Evolutionary conservation across 1,139 yeast species (phyloP), one percentile per base, ranked within the genome.

Genomic region (Sugiyamaella neomexicana): DNA sequence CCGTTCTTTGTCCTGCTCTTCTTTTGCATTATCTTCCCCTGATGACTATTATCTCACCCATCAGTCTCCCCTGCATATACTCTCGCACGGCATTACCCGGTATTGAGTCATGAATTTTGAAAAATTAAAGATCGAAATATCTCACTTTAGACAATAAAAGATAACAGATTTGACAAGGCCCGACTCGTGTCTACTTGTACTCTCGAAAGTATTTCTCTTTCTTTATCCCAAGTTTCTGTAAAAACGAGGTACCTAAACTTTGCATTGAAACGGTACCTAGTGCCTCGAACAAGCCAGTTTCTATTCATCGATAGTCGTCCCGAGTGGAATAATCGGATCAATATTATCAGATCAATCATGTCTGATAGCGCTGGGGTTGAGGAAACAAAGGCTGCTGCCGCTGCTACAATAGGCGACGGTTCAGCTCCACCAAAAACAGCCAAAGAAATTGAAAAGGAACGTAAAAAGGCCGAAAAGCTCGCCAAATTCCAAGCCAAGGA

Each of bases 401-500:
- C 56, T 41, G 42, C 52, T 15, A 48, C 55, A 20, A 41, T 45
- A 38, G 27, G 39, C 31, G 40, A 52, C 15, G 52, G 52, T 23
- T 44, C 53, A 12, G 51, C 54, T 25, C 59, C 48, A 5, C 60
- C 62, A 39, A 75, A 75, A 62, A 73, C 77, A 42, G 74, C 69
- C 55, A 73, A 71, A 60, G 77, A 68, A 68, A 67, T 91, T 55
- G 97, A 91, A 72, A 91, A 90, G 70, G 99, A 93, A 75, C 83
- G 86, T 68, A 91, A 91, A 78, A 91, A 91, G 80, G 97, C 97
- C 53, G 99, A 93, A 76, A 93, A 93, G 72, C 76, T 90, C 68
- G 96, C 97, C 68, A 93, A 91, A 71, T 91, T 91, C 73, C 81
- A 85, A 65, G 98, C 98, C 53, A 93, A 93, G 74, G 86, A 91